Base-by-base conservation (phyloP, 2,329 filamentous ascomycete genomes). In the Paecilomyces sp. region DNA sequence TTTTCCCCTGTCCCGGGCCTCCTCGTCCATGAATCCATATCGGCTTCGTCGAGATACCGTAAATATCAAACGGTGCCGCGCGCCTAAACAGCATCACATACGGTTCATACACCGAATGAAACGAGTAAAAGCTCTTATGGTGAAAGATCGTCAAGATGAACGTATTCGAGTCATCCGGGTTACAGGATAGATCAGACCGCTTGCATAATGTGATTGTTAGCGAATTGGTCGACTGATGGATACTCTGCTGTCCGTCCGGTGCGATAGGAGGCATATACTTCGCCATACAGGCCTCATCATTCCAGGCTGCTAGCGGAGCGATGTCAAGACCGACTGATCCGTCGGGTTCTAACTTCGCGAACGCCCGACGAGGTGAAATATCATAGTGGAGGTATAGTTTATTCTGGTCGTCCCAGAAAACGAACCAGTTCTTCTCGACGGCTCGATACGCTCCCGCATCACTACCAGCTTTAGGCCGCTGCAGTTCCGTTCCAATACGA, bases 391-490 rank as follows among this genome's bases (percentile, higher is more conserved):
- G 74, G 66, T 84, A 84, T 56, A 78, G 70, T 22, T 75, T 67
- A 4, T 76, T 78, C 0, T 72, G 60, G 0, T 61, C 60, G 62
- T 85, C 83, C 84, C 84, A 87, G 72, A 86, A 87, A 2, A 83
- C 61, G 63, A 86, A 87, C 76, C 79, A 87, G 65, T 87, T 87
- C 78, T 86, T 86, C 71, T 87, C 84, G 28, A 86, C 65, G 0
- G 64, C 36, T 2, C 67, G 66, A 64, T 73, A 80, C 0, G 80
- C 78, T 1, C 64, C 60, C 18, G 15, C n/a, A 33, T 12, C 31
- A 8, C 11, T 12, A 11, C 8, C 31, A 33, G 8, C 31, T 9
- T 3, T 11, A 0, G 82, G 83, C 0, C 83, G 74, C 41, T 81
- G 79, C 2, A 87, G 67, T 62, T 86, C 84, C 0, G 77, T 83